Conservation (phyloP, 176 grass and related monocot species). For the Eragrostis nindensis region DNA sequence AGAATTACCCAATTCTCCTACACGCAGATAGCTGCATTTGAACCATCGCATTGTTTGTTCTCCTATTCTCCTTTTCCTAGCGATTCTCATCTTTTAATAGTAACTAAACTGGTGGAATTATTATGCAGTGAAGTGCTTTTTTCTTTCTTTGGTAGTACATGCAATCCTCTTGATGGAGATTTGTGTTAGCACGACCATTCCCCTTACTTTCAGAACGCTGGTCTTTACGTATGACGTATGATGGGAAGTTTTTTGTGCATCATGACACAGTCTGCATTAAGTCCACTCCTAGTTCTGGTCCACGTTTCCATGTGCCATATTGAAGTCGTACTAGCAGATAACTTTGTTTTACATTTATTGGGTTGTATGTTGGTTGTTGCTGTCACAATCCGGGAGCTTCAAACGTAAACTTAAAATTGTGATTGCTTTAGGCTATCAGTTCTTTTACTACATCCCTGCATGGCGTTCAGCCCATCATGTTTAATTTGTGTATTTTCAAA, state of each 20-base stretch:
- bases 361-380: background rate
- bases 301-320: background rate
- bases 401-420: background rate
- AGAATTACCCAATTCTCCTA: background rate
- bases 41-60: background rate
- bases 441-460: background rate
- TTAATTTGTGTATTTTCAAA: conserved; percentile 12
- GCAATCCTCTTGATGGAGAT: background rate
- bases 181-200: background rate
- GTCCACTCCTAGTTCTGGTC: background rate
- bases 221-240: too few relatives aligned
- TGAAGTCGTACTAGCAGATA: background rate
- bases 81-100: background rate
- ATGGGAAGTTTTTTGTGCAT: background rate
- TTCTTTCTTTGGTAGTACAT: background rate
- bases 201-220: background rate
- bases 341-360: background rate
- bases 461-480: background rate
- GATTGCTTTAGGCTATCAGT: background rate
- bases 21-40: background rate
- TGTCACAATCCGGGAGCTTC: background rate
- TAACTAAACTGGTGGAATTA: background rate
- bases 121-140: background rate
- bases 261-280: background rate
- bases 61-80: background rate